Evolutionary conservation across 2,329 filamentous ascomycete species (phyloP), one percentile per base, ranked within the genome.

Genomic region (Zasmidium cellare): DNA sequence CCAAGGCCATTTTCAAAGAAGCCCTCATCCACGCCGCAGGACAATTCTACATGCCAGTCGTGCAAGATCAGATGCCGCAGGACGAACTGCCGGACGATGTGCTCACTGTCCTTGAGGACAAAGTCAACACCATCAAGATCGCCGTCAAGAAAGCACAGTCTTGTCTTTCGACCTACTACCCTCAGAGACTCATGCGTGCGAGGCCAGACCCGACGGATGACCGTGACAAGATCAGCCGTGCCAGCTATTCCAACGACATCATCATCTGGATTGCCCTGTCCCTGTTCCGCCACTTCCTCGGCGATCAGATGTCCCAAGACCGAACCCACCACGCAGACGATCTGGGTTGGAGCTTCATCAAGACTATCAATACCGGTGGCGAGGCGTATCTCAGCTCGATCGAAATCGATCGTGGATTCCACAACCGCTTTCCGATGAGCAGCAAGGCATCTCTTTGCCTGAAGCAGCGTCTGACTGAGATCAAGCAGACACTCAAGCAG

Each of bases 241-340:
- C 76, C 46, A 70, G 71, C 16, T 82, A 81, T 60, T 69, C 72
- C 19, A 77, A 74, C 57, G 77, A 82, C 58, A 78, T 83, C 58
- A 74, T 81, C 58, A 72, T 77, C 61, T 83, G 80, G 81, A 79
- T 82, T 69, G 76, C 75, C 3, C 69, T 82, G 7, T 66, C 64
- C 7, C 75, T 80, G 51, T 77, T 80, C 66, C 76, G 77, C 0
- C 77, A 82, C 65, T 82, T 77, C 75, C 65, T 80, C 28, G 71
- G 70, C 1, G 73, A 79, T 53, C 66, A 71, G 14, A 69, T 81
- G 35, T 68, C 73, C 38, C 70, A 72, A 9, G 72, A 75, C 22
- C 70, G 69, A 41, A 79, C 75, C 11, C 70, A 72, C 38, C 66
- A 67, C 41, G 72, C 70, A 0, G 53, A 60, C 1, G 81, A 83